Evolutionary conservation across 2,329 filamentous ascomycete genomes (phyloP), one percentile per base, ranked within the genome.

Genomic region (Ceratocystis lukuohia): DNA sequence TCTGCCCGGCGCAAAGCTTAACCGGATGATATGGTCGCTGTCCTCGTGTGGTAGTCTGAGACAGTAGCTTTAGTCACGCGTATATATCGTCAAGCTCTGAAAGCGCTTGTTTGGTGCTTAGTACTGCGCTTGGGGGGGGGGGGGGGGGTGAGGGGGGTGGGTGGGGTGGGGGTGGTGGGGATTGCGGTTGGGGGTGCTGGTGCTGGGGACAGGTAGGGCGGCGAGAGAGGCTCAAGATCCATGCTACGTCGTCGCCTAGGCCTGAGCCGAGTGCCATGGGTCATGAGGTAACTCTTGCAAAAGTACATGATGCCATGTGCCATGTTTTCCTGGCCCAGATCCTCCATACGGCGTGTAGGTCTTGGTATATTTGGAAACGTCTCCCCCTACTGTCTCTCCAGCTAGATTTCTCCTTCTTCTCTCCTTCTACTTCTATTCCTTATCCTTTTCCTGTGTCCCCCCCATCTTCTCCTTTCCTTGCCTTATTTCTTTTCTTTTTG

Each of bases 401-500:
- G 62, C 30, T 22, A 59, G 28, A 57, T 41, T 12, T 46, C 6
- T 20, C 25, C 17, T 33, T 41, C 59, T 30, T 61, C 61, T 41
- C 61, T 44, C 61, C 53, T 37, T 67, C 25, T 37, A 10, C 33
- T 59, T 22, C 17, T 25, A 28, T 10, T 25, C 25, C 46, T 44
- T 62, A 15, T 67, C n/a, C 8, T 41, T n/a, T 15, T 44, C n/a
- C 56, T 41, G 1, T 57, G 33, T 45, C 8, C 41, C 1, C 45
- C 45, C 53, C 17, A 59, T 45, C 61, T 37, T 56, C 61, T 46
- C 46, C 44, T 62, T 53, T 44, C 62, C 28, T 61, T 28, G 15
- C n/a, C 41, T 30, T n/a, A n/a, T 41, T 53, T 65, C 20, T 65
- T 20, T 2, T 10, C 33, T 7, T 48, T 30, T 46, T 66, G 41